Base-by-base conservation (phyloP, 768 basidiomycete genomes). In the Galerina marginata region DNA sequence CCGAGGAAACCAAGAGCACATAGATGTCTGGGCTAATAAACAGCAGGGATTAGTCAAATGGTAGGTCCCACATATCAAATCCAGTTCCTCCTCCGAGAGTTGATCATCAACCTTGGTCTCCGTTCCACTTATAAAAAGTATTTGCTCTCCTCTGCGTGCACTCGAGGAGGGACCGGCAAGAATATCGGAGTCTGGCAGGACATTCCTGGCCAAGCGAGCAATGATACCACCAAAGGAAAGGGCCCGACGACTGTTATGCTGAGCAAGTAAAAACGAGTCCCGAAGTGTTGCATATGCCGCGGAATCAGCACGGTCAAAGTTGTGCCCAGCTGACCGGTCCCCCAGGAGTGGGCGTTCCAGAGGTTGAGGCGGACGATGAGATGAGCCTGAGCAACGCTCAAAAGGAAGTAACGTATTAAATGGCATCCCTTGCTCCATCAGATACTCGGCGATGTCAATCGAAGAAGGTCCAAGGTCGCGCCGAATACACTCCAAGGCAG, bases 1-100 rank as follows among this genome's bases (percentile, higher is more conserved):
- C 7, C 37, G 56, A 1, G 66, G 68, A 61, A 58, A 70, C 67
- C 65, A 70, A n/a, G 65, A 68, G 44, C 29, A 40, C 1, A 62
- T 15, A 15, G 62, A 46, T n/a, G 38, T 44, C 16, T 65, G 44
- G 23, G 50, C 55, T 57, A 49, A 37, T 45, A 15, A 58, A 6
- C 29, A 29, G 29, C 29, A 29, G 6, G 6, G 29, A 29, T 25
- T 14, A 12, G 43, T 50, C n/a, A n/a, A n/a, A 7, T 51, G 26
- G n/a, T 68, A 63, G 9, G 63, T 52, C 7, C 67, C 65, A 51
- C 53, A 64, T 2, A 68, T 60, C 25, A 68, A 52, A 44, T 65
- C 61, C 23, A 52, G 48, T 14, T 63, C 63, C n/a, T 51, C 54
- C 2, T 58, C 43, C 11, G 63, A 48, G 9, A 70, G 50, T 2